phyloP scores from a whole-genome alignment of 1,139 yeast genomes.

The Candida dubliniensis region DNA sequence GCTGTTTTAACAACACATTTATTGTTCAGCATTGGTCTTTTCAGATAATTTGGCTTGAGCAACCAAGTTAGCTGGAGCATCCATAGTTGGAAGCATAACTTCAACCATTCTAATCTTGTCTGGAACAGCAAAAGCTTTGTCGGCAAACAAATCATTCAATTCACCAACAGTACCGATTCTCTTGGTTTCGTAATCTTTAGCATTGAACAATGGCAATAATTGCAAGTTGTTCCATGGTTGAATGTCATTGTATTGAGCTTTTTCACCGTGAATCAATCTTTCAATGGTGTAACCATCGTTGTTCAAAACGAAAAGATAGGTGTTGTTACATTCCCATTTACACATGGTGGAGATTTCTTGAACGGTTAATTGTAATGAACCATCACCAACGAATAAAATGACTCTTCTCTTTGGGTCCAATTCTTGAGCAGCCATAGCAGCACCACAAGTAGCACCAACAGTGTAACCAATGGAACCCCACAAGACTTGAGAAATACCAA shows the following conservation, averaged over 20 bases:
- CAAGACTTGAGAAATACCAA: slow-evolving; percentile 83
- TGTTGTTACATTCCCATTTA: slow-evolving; percentile 73
- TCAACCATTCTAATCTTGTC: slow-evolving; percentile 77
- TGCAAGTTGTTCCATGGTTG: slow-evolving; percentile 80
- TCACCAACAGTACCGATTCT: slow-evolving; percentile 67
- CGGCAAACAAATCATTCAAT: slow-evolving; percentile 56
- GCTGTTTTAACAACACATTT: neutral
- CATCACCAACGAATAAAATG: slow-evolving; percentile 83
- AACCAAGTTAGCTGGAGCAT: slow-evolving; percentile 73
- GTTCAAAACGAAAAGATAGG: slow-evolving; percentile 80
- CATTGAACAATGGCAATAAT: slow-evolving; percentile 70
- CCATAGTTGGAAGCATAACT: slow-evolving; percentile 79
- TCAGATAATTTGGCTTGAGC: slow-evolving; percentile 78
- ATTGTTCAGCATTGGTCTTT: slow-evolving; percentile 48
- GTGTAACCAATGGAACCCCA: slow-evolving; percentile 93
- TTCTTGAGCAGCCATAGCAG: slow-evolving; percentile 81
- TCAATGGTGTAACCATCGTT: slow-evolving; percentile 90
- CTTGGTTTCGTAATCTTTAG: slow-evolving; percentile 55
- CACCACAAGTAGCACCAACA: slow-evolving; percentile 83
- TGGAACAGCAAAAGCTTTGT: slow-evolving; percentile 56
- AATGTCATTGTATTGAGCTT: slow-evolving; percentile 74
- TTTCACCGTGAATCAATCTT: slow-evolving; percentile 80
- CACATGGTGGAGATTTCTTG: slow-evolving; percentile 85
- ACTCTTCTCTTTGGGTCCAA: slow-evolving; percentile 69
- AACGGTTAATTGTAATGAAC: slow-evolving; percentile 83